Conservation (phyloP, 2,329 filamentous ascomycete species). For the Colletotrichum musae region DNA sequence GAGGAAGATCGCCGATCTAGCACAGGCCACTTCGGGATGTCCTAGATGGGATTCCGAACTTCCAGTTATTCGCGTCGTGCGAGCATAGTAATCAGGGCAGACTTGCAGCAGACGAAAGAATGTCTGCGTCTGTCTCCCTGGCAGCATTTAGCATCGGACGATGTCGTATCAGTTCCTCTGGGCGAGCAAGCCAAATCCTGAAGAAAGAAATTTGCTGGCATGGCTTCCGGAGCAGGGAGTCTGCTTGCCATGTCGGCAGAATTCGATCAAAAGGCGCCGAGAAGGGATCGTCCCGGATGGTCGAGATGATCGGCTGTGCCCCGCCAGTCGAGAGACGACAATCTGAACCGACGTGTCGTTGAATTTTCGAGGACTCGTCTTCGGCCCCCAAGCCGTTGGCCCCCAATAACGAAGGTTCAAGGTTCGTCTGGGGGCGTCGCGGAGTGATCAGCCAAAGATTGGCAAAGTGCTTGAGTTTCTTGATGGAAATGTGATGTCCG, state of each 20-base stretch:
- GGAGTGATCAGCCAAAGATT: constrained; percentile 18
- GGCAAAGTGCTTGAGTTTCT: constrained; percentile 11
- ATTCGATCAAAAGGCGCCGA: constrained; percentile 19
- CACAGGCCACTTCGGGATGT: neutral
- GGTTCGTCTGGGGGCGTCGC: constrained; percentile 3
- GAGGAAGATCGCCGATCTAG: constrained; percentile 18
- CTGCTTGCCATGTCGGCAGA: constrained; percentile 23
- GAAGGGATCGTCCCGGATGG: constrained; percentile 21
- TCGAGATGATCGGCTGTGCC: neutral
- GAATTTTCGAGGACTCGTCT: neutral
- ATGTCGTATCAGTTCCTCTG: neutral
- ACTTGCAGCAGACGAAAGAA: neutral
- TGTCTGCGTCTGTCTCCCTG: constrained; percentile 1
- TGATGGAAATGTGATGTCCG: constrained; percentile 6
- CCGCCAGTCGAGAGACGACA: neutral
- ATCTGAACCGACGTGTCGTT: neutral
- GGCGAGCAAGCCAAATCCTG: neutral
- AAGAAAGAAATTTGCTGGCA: constrained; percentile 8
- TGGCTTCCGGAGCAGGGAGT: constrained; percentile 5
- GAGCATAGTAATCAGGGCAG: neutral
- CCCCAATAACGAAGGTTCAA: constrained; percentile 9
- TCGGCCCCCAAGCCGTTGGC: neutral
- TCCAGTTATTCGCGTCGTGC: neutral
- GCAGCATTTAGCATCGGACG: neutral
- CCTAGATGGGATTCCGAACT: neutral